A percentile compares a stretch with the other conserved stretches of the same genome.
These are phyloP conservation scores for Lepidium aucheri DNA, from an alignment of 345 rosid species.

Conservation along the genomic window DNA sequence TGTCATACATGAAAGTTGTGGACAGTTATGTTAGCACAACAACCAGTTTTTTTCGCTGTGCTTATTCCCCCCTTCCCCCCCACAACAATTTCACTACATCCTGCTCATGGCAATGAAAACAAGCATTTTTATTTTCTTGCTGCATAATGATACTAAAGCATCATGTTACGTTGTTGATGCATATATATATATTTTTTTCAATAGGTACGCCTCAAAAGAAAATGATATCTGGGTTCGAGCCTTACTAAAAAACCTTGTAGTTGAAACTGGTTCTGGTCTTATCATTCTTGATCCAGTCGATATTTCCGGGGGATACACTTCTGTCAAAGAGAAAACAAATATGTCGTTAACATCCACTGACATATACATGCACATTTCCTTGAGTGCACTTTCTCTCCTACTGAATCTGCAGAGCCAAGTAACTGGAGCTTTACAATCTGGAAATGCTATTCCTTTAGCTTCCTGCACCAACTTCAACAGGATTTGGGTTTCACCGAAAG, in stretches of 20 bases:
- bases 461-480: constrained; percentile 78
- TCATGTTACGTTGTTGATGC: constrained; percentile 11
- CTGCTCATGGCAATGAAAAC: constrained; percentile 1
- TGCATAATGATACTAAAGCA: not conserved
- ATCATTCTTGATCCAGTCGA: constrained; percentile 82
- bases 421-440: constrained; percentile 75
- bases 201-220: constrained; percentile 93
- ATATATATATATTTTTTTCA: not conserved
- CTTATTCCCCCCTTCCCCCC: too few relatives aligned
- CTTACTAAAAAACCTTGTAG: constrained; percentile 65
- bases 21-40: not conserved
- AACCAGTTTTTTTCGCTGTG: not conserved
- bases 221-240: constrained; percentile 93
- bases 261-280: constrained; percentile 98
- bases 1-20: not conserved
- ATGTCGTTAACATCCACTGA: constrained; percentile 77
- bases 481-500: constrained; percentile 88
- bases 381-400: constrained; percentile 77
- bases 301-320: constrained; percentile 86
- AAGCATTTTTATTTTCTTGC: not conserved
- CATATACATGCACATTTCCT: constrained; percentile 79
- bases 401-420: constrained; percentile 82
- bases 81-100: not conserved
- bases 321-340: constrained; percentile 83
- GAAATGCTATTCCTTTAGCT: constrained; percentile 74